Conservation (phyloP, 306 rosid species). For the Corylus heterophylla region DNA sequence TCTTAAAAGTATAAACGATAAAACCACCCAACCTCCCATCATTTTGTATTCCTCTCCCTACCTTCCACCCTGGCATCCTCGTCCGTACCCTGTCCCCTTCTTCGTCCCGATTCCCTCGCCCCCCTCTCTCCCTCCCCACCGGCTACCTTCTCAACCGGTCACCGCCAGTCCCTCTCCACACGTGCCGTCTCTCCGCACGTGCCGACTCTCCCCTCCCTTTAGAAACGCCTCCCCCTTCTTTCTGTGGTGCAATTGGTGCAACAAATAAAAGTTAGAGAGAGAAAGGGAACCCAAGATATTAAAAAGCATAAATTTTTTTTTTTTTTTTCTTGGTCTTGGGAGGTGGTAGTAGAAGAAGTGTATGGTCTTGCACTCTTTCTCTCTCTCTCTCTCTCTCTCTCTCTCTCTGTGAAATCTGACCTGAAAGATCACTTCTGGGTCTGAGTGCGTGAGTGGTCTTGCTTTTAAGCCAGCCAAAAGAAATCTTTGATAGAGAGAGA, state of each 20-base stretch:
- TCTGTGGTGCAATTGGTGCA: constrained; percentile 97
- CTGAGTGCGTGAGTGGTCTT: constrained; percentile 3
- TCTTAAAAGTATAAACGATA: constrained; percentile 45
- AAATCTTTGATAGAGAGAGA: background rate
- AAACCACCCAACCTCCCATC: constrained; percentile 50
- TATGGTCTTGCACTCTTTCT: constrained; percentile 33
- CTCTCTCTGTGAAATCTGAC: constrained; percentile 26
- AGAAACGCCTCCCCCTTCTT: constrained; percentile 32
- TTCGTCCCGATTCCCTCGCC: constrained; percentile 25
- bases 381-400: background rate
- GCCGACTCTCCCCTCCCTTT: constrained; percentile 15
- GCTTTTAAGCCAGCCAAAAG: background rate
- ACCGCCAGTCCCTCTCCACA: constrained; percentile 26
- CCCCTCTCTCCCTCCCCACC: constrained; percentile 25
- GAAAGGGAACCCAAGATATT: constrained; percentile 24
- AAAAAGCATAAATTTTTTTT: constrained; percentile 4
- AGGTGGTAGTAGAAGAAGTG: constrained; percentile 14
- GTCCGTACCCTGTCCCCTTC: constrained; percentile 74
- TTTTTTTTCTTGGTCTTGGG: constrained; percentile 13
- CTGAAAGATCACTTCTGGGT: constrained; percentile 34
- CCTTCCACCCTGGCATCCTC: constrained; percentile 76
- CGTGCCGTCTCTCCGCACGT: constrained; percentile 51
- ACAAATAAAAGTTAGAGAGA: constrained; percentile 65
- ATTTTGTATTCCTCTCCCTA: constrained; percentile 43
- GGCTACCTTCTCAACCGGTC: constrained; percentile 43